These are phyloP conservation scores for Thielaviopsis ethacetica DNA, from an alignment of 2,329 filamentous ascomycete genomes.

Conservation along the genomic window DNA sequence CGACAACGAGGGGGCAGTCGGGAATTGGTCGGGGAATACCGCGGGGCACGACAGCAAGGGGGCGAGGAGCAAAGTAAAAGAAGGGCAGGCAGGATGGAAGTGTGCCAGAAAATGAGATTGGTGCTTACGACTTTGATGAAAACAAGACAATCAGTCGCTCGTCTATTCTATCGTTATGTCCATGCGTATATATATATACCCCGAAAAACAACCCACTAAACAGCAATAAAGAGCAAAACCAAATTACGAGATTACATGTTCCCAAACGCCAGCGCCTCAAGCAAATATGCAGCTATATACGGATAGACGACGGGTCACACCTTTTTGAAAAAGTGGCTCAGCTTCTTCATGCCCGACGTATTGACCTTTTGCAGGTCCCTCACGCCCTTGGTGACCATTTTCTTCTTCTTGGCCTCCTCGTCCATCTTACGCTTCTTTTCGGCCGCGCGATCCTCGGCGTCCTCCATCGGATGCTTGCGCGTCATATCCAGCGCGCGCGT, in stretches of 20 bases:
- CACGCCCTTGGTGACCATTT: constrained; percentile 55
- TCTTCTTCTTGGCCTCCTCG: constrained; percentile 76
- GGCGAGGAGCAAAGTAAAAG: neutral
- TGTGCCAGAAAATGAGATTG: neutral
- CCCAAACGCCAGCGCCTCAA: neutral
- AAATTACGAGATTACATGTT: neutral
- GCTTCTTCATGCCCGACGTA: constrained; percentile 86
- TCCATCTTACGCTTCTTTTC: constrained; percentile 78
- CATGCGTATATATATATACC: too few relatives aligned
- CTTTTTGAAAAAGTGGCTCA: constrained; percentile 87
- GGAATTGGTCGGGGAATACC: constrained; percentile 21
- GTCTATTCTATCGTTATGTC: too few relatives aligned
- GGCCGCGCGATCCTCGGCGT: constrained; percentile 45
- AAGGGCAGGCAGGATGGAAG: neutral
- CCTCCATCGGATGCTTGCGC: constrained; percentile 49
- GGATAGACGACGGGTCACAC: constrained; percentile 19
- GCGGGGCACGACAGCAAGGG: constrained; percentile 15
- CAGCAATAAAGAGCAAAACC: too few relatives aligned
- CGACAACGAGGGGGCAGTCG: constrained; percentile 18
- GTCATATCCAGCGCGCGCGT: constrained; percentile 56
- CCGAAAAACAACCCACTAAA: too few relatives aligned
- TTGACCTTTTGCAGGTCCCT: constrained; percentile 79
- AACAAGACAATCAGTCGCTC: too few relatives aligned
- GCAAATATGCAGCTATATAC: neutral
- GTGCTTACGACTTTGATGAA: neutral